Evolutionary conservation across 257 asterid genomes (phyloP).

Genomic region (Voacanga thouarsii): DNA sequence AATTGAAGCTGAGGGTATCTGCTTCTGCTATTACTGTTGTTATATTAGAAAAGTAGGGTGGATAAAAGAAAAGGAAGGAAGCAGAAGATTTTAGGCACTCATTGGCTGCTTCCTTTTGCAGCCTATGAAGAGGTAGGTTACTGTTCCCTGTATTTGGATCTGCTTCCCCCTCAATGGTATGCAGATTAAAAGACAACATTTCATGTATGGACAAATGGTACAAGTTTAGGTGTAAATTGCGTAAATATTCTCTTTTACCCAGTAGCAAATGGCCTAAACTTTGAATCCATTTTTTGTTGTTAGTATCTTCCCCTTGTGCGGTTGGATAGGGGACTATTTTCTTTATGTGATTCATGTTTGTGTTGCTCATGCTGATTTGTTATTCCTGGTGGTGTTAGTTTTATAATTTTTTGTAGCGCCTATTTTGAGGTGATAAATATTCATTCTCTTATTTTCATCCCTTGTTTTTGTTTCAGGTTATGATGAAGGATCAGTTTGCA

Average conservation of each 20-base stretch:
- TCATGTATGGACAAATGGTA: not conserved
- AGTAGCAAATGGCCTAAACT: not conserved
- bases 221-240: not conserved
- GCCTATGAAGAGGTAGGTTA: too few species aligned
- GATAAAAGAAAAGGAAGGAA: not conserved
- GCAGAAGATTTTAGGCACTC: not conserved
- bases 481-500: constrained; percentile 89
- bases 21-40: not conserved
- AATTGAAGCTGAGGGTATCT: not conserved
- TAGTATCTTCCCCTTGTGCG: too few species aligned
- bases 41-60: not conserved
- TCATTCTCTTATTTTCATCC: not conserved
- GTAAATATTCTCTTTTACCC: not conserved
- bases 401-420: not conserved
- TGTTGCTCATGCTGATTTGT: not conserved
- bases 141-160: not conserved
- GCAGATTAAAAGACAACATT: not conserved
- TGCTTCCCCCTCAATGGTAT: not conserved
- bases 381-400: not conserved
- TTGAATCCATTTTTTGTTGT: not conserved
- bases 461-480: constrained; percentile 36
- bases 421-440: not conserved
- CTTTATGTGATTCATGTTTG: not conserved
- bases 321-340: too few species aligned
- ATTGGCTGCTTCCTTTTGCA: not conserved